Evolutionary conservation across 2,329 filamentous ascomycete species (phyloP).

Genomic region (Diaporthe citrichinensis): DNA sequence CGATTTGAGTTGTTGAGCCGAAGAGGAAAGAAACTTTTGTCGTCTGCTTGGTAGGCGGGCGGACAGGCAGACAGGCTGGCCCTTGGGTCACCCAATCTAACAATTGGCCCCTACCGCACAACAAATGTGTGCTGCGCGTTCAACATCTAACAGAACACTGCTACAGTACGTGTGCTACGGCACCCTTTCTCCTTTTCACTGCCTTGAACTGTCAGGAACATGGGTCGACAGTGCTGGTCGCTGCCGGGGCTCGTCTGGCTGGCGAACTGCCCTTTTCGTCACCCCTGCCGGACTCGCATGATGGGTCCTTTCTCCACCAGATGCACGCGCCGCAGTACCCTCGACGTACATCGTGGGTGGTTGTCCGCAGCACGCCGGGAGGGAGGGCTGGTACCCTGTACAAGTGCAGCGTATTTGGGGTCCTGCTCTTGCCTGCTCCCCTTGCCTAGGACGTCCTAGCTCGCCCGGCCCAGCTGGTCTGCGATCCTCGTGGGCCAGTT

Average conservation of each 20-base stretch:
- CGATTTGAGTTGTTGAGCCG: background rate
- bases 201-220: constrained; percentile 6
- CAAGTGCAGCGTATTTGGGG: background rate
- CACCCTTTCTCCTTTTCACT: background rate
- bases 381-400: background rate
- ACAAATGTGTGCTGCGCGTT: background rate
- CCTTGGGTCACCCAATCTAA: background rate
- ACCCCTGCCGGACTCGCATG: constrained; percentile 24
- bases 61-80: background rate
- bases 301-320: constrained; percentile 14
- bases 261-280: constrained; percentile 26
- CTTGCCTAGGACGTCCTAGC: constrained; percentile 9
- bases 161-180: background rate
- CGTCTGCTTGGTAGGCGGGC: background rate
- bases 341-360: background rate
- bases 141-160: background rate
- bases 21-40: background rate
- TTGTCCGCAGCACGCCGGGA: background rate
- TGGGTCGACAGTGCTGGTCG: constrained; percentile 4
- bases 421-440: background rate
- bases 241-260: background rate
- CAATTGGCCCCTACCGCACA: background rate
- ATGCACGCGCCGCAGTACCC: background rate
- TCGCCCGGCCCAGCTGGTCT: constrained; percentile 9
- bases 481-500: constrained; percentile 17